These are phyloP conservation scores for Zygotorulaspora florentina DNA, from an alignment of 805 yeast genomes.

Conservation along the genomic window DNA sequence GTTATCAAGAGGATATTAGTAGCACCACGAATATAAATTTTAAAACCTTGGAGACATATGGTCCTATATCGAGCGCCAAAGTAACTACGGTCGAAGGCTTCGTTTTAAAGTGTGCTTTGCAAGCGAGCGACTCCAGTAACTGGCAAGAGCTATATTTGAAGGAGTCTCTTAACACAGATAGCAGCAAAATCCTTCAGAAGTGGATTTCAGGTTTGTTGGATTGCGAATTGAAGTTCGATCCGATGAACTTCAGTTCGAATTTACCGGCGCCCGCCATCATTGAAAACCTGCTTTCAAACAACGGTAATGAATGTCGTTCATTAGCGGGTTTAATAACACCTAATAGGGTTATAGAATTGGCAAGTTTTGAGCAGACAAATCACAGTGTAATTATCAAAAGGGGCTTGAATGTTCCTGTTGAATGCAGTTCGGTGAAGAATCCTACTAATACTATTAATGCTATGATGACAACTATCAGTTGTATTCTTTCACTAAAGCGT, in stretches of 20 bases:
- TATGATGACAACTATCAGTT: constrained; percentile 27
- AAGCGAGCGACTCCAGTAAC: background rate
- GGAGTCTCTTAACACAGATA: constrained; percentile 27
- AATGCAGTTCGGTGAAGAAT: background rate
- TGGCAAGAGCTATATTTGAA: constrained; percentile 19
- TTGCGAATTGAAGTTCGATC: constrained; percentile 30
- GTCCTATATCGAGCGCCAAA: constrained; percentile 10
- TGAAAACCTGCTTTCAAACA: constrained; percentile 8
- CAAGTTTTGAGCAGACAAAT: constrained; percentile 15
- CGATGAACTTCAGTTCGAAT: constrained; percentile 32
- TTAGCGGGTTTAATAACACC: constrained; percentile 20
- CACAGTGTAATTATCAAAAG: constrained; percentile 25
- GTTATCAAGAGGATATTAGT: constrained; percentile 4
- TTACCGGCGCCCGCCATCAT: constrained; percentile 24
- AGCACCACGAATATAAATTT: constrained; percentile 11
- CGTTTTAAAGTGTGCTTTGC: constrained; percentile 19
- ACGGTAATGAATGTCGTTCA: constrained; percentile 10
- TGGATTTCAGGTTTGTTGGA: constrained; percentile 42
- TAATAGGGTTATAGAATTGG: constrained; percentile 18
- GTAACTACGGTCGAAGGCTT: constrained; percentile 25
- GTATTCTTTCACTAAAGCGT: constrained; percentile 29
- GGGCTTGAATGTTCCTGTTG: constrained; percentile 14
- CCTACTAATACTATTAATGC: constrained; percentile 17
- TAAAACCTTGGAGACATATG: constrained; percentile 13
- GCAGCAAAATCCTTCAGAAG: constrained; percentile 35